Conservation (phyloP, 306 rosid species). For the Cicer arietinum region DNA sequence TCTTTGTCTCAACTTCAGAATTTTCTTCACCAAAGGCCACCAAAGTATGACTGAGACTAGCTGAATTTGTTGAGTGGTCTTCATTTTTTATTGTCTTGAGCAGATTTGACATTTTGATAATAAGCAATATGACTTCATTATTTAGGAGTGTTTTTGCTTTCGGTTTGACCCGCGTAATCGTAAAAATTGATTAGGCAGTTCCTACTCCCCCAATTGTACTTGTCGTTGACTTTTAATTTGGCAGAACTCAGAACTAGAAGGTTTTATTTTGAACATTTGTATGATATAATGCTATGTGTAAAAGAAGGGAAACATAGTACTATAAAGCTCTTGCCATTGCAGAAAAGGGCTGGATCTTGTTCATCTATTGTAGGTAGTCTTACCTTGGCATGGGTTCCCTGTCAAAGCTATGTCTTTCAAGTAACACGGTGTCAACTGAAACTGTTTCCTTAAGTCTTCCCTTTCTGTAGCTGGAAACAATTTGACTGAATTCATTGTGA, state of each 20-base stretch:
- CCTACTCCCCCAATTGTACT: background rate
- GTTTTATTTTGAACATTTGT: constrained; percentile 15
- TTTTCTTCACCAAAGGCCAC: constrained; percentile 77
- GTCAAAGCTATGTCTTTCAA: background rate
- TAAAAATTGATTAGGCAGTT: background rate
- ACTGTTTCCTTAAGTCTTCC: background rate
- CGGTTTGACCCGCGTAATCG: background rate
- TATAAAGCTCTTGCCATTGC: background rate
- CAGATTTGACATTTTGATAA: constrained; percentile 21
- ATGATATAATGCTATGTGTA: background rate
- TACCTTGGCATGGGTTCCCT: background rate
- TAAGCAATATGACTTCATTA: constrained; percentile 7
- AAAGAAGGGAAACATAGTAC: background rate
- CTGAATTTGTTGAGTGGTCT: background rate
- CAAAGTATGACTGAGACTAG: constrained; percentile 59
- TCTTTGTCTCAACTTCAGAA: constrained; percentile 79
- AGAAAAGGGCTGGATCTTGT: background rate
- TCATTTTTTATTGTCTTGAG: constrained; percentile 23
- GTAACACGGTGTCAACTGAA: background rate
- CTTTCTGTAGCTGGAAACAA: background rate
- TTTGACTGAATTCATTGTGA: background rate
- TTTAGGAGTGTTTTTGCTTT: constrained; percentile 11
- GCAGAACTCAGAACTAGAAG: background rate
- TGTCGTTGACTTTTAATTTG: constrained; percentile 15
- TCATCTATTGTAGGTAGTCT: background rate